Percentiles rank a stretch among this genome's conserved stretches.
phyloP scores from a whole-genome alignment of 2,329 filamentous ascomycete species.

The Immersiporthe knoxdaviesiana region DNA sequence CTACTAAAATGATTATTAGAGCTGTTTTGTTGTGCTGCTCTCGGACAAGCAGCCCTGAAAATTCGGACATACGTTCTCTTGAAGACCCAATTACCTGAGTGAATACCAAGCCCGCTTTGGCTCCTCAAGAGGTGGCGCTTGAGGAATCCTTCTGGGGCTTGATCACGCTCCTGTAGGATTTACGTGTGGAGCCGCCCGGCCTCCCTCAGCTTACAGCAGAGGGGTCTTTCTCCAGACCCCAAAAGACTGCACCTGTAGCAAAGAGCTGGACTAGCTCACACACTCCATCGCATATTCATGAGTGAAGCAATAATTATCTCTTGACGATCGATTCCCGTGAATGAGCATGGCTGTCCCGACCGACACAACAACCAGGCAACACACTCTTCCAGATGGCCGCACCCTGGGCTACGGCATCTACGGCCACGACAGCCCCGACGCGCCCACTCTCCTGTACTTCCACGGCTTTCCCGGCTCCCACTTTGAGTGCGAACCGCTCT shows the following conservation, averaged over 20 bases:
- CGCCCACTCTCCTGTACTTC: conserved; percentile 35
- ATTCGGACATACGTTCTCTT: background rate
- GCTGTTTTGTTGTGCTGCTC: background rate
- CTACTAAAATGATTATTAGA: background rate
- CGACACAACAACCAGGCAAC: background rate
- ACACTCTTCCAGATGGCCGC: conserved; percentile 35
- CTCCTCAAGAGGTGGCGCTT: too few species aligned
- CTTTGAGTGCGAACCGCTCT: conserved; percentile 33
- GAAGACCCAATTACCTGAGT: background rate
- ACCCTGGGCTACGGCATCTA: conserved; percentile 38
- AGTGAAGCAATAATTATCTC: background rate
- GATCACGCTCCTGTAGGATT: background rate
- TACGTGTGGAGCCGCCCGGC: background rate
- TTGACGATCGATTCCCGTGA: background rate
- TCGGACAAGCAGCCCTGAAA: background rate
- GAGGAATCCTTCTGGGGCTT: too few species aligned
- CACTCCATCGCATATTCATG: background rate
- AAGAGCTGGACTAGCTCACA: background rate
- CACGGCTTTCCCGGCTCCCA: conserved; percentile 39
- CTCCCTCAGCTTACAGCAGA: too few species aligned
- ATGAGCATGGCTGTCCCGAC: background rate
- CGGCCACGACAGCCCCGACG: conserved; percentile 31
- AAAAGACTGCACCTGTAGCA: background rate
- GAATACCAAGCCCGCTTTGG: too few species aligned
- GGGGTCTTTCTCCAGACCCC: background rate